Percentiles rank a stretch among this genome's conserved stretches.
These are phyloP conservation scores for Chrysanthemum makinoi DNA, from an alignment of 129 eudicot genomes.

Conservation along the genomic window DNA sequence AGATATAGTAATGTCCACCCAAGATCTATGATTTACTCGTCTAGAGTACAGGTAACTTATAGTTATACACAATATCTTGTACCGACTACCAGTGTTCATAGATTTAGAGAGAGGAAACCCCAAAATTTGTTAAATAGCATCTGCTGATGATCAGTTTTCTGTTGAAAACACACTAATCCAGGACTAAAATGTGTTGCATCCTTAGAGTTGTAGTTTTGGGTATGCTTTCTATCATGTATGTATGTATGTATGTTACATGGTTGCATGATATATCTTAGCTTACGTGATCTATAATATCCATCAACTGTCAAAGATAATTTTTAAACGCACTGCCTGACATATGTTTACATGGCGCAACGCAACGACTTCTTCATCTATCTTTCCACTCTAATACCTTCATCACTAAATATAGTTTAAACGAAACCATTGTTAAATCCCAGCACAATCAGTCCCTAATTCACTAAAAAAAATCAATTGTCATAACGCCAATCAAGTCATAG, in stretches of 20 bases:
- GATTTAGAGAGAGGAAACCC: background rate
- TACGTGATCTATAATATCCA: background rate
- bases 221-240: too few relatives aligned
- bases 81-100: background rate
- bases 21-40: background rate
- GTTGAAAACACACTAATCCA: background rate
- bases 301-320: too few relatives aligned
- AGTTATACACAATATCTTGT: background rate
- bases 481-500: background rate
- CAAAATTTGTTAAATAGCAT: background rate
- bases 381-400: slow-evolving; percentile 9
- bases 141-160: slow-evolving; percentile 1
- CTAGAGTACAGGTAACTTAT: background rate
- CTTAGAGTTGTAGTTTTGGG: too few relatives aligned
- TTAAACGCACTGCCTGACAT: too few relatives aligned
- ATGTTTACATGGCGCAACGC: background rate
- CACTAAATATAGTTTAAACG: slow-evolving; percentile 9
- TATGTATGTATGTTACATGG: background rate
- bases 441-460: background rate
- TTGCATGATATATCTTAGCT: slow-evolving; percentile 5
- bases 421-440: background rate
- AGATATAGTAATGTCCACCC: background rate
- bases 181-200: too few relatives aligned
- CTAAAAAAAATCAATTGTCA: background rate
- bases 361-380: slow-evolving; percentile 15